phyloP scores from a whole-genome alignment of 2,329 filamentous ascomycete species.

The Colletotrichum sp. region DNA sequence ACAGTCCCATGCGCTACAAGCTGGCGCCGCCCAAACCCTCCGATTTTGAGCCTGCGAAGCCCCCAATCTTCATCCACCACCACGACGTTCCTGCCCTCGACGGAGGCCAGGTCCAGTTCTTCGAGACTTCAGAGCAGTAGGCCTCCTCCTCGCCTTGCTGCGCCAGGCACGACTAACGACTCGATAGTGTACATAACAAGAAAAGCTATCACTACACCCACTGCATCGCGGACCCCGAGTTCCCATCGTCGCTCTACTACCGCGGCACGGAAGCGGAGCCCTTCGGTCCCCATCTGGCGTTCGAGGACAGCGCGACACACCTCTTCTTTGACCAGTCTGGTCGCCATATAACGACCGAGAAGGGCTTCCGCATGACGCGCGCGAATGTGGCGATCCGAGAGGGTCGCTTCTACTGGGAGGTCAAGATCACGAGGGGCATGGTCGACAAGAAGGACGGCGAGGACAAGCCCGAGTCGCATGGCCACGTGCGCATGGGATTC shows the following conservation, averaged over 20 bases:
- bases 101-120: conserved; percentile 60
- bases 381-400: conserved; percentile 91
- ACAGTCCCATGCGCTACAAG: conserved; percentile 65
- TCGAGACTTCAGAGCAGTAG: conserved; percentile 70
- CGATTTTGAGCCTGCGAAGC: conserved; percentile 66
- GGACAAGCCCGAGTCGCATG: conserved; percentile 52
- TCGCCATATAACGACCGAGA: conserved; percentile 83
- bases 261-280: conserved; percentile 87
- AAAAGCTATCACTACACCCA: conserved; percentile 87
- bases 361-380: conserved; percentile 89
- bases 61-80: conserved; percentile 61
- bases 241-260: conserved; percentile 87
- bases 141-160: conserved; percentile 28
- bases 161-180: not conserved
- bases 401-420: conserved; percentile 93
- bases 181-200: conserved; percentile 63
- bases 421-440: conserved; percentile 83
- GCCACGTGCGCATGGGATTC: conserved; percentile 85
- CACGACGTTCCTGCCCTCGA: conserved; percentile 56
- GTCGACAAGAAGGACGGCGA: conserved; percentile 46
- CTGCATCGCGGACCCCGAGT: conserved; percentile 87
- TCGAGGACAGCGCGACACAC: conserved; percentile 87
- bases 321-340: conserved; percentile 82
- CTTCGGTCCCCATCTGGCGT: conserved; percentile 84
- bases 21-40: conserved; percentile 66